phyloP scores from a whole-genome alignment of 768 basidiomycete species.

The Macrolepiota albuminosa region DNA sequence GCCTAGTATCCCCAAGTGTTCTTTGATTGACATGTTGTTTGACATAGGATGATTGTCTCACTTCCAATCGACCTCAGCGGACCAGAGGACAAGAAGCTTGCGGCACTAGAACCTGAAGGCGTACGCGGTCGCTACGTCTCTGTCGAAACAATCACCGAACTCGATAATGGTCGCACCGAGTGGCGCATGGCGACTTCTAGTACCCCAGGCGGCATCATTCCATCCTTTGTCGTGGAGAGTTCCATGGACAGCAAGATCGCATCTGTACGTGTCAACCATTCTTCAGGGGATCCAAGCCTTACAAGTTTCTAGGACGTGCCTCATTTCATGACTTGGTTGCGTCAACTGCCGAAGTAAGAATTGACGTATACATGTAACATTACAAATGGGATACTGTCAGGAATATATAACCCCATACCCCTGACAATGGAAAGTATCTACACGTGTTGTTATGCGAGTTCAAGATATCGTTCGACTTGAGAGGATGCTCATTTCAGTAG shows the following conservation, averaged over 20 bases:
- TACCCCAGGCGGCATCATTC: slow-evolving; percentile 65
- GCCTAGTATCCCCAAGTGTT: not conserved
- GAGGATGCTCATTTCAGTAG: slow-evolving; percentile 3
- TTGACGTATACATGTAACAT: not conserved
- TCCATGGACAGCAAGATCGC: slow-evolving; percentile 62
- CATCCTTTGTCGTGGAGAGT: slow-evolving; percentile 56
- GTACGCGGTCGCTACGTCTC: slow-evolving; percentile 65
- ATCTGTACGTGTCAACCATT: slow-evolving; percentile 33
- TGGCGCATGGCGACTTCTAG: slow-evolving; percentile 82
- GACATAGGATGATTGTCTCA: slow-evolving; percentile 46
- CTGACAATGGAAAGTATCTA: not conserved
- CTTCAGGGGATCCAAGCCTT: not conserved
- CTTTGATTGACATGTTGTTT: not conserved
- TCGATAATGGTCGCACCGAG: slow-evolving; percentile 59
- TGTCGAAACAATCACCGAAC: slow-evolving; percentile 61
- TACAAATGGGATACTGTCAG: not conserved
- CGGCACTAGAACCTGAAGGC: slow-evolving; percentile 57
- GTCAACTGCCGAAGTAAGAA: slow-evolving; percentile 22
- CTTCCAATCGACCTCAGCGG: slow-evolving; percentile 63
- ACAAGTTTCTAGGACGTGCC: slow-evolving; percentile 54
- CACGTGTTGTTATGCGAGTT: slow-evolving; percentile 51
- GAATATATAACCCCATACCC: not conserved
- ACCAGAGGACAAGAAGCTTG: slow-evolving; percentile 47
- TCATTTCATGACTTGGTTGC: slow-evolving; percentile 67
- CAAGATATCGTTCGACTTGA: slow-evolving; percentile 81